Percentiles rank a stretch among this genome's conserved stretches.
phyloP scores from a whole-genome alignment of 2,329 filamentous ascomycete species.

The Talaromyces rugulosus region DNA sequence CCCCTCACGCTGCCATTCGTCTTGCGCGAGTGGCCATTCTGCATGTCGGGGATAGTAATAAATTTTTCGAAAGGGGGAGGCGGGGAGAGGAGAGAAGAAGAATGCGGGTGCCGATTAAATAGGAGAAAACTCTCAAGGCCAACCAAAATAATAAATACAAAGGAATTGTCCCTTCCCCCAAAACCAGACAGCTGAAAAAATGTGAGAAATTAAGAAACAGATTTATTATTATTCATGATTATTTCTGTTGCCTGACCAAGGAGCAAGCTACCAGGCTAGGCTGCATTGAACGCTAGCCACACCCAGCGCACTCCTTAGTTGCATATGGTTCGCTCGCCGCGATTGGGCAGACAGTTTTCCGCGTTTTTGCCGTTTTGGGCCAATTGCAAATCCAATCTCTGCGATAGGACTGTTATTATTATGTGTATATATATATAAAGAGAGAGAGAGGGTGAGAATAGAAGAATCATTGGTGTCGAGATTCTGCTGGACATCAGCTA shows the following conservation, averaged over 20 bases:
- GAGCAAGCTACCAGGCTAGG: neutral
- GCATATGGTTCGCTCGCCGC: neutral
- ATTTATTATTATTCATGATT: neutral
- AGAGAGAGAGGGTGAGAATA: too few species aligned
- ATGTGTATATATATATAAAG: too few species aligned
- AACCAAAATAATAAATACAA: too few species aligned
- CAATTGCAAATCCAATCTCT: neutral
- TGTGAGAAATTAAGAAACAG: neutral
- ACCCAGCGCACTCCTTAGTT: neutral
- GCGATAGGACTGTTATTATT: neutral
- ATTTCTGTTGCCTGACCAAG: neutral
- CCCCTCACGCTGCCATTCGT: constrained; percentile 24
- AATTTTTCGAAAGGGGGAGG: neutral
- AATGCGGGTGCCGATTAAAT: neutral
- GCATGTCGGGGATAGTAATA: constrained; percentile 12
- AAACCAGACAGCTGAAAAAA: neutral
- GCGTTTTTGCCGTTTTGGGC: neutral
- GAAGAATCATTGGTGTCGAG: neutral
- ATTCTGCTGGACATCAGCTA: neutral
- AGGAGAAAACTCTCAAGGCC: too few species aligned
- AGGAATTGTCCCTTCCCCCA: too few species aligned
- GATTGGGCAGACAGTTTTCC: neutral
- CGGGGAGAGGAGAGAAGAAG: neutral
- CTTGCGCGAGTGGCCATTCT: constrained; percentile 21
- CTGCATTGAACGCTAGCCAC: neutral